Conservation (phyloP, 139 green algal species). For the Coccomyxa sp. region DNA sequence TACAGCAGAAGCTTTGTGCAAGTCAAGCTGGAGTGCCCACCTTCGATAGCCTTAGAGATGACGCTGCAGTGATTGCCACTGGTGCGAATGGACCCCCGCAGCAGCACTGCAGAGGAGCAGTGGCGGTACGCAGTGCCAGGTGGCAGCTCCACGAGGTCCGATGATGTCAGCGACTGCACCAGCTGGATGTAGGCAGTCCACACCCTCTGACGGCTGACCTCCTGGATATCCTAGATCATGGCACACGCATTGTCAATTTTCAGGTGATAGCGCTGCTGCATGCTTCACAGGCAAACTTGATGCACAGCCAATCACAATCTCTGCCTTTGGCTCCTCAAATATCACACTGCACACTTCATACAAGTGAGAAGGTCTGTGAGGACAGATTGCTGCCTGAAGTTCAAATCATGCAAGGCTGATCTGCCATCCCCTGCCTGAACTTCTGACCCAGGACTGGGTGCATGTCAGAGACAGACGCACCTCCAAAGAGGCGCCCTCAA, state of each 20-base stretch:
- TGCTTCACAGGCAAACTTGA: background rate
- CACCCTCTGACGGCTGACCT: background rate
- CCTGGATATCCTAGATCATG: background rate
- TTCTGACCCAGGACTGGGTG: too few species aligned
- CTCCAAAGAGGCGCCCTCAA: background rate
- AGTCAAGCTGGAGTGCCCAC: too few species aligned
- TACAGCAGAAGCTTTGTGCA: too few species aligned
- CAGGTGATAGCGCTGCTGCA: background rate
- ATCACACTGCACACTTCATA: too few species aligned
- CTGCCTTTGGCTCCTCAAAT: too few species aligned
- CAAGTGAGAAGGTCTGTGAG: too few species aligned
- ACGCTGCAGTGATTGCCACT: background rate
- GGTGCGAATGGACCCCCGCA: constrained; percentile 4
- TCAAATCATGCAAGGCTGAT: too few species aligned
- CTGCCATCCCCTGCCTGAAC: too few species aligned
- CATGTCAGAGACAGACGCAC: too few species aligned
- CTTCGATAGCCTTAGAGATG: background rate
- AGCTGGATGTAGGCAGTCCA: constrained; percentile 16
- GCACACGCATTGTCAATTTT: constrained; percentile 10
- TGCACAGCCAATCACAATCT: background rate
- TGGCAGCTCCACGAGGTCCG: constrained; percentile 30
- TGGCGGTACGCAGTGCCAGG: constrained; percentile 8
- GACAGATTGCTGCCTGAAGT: too few species aligned
- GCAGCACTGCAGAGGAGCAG: constrained; percentile 23
- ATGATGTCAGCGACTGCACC: constrained; percentile 21